Percentiles rank a stretch among this genome's conserved stretches.
Conservation (phyloP, 2,329 filamentous ascomycete species). For the Aspergillus sp. region DNA sequence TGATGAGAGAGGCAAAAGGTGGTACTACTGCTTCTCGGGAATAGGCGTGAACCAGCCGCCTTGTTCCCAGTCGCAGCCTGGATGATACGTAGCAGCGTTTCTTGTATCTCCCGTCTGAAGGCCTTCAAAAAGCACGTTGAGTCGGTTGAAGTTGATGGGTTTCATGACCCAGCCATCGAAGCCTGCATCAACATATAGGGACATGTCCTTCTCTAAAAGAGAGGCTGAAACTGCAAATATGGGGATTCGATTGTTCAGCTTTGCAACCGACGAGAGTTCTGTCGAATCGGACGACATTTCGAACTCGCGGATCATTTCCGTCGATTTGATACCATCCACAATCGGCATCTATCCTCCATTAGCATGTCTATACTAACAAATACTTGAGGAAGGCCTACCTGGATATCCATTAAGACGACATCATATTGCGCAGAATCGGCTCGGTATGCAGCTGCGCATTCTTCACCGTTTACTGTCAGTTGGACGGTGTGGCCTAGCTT, state of each 20-base stretch:
- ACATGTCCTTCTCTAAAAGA: constrained; percentile 68
- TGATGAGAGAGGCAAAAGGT: not conserved
- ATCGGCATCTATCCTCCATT: constrained; percentile 76
- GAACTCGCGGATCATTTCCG: constrained; percentile 77
- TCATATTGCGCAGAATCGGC: constrained; percentile 68
- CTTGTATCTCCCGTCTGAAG: constrained; percentile 64
- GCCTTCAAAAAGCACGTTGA: constrained; percentile 69
- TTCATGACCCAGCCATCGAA: constrained; percentile 94
- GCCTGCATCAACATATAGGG: constrained; percentile 72
- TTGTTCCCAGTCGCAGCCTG: constrained; percentile 72
- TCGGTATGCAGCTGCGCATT: constrained; percentile 72
- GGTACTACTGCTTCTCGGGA: not conserved
- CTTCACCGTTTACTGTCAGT: constrained; percentile 79
- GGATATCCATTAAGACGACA: constrained; percentile 89
- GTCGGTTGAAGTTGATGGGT: constrained; percentile 76
- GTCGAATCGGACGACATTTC: constrained; percentile 56
- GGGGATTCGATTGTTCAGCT: constrained; percentile 67
- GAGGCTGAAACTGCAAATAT: constrained; percentile 90
- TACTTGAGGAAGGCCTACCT: constrained; percentile 57
- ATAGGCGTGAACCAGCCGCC: constrained; percentile 73
- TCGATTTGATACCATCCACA: constrained; percentile 80
- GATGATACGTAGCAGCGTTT: constrained; percentile 65
- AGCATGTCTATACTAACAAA: not conserved
- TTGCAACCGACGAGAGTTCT: constrained; percentile 60
- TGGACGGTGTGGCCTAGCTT: constrained; percentile 72